A percentile compares a stretch with the other conserved stretches of the same genome.
These are phyloP conservation scores for Globisporangium spiculum DNA, from an alignment of 352 stramenopile genomes.

Conservation along the genomic window DNA sequence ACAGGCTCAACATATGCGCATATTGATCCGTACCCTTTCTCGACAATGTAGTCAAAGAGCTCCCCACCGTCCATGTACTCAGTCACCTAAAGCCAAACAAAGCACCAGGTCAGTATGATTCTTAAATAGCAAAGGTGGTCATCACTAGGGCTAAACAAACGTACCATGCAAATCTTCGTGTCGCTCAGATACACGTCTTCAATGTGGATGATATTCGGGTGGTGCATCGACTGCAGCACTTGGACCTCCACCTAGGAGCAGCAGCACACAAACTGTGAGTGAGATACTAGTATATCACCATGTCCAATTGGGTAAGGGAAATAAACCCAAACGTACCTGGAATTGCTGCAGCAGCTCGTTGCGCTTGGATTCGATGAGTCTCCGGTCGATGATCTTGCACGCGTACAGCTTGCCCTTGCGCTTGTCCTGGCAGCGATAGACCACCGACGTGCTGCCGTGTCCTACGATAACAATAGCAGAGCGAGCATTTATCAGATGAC, in stretches of 20 bases:
- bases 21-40: slow-evolving; percentile 53
- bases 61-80: slow-evolving; percentile 87
- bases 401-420: slow-evolving; percentile 49
- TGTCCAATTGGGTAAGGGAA: not conserved
- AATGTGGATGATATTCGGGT: slow-evolving; percentile 91
- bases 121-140: not conserved
- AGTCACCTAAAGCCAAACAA: slow-evolving; percentile 53
- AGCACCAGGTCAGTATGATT: not conserved
- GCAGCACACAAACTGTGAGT: not conserved
- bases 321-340: slow-evolving; percentile 35
- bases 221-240: slow-evolving; percentile 84
- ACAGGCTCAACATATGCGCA: not conserved
- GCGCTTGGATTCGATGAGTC: slow-evolving; percentile 61
- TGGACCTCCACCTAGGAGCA: slow-evolving; percentile 76
- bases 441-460: slow-evolving; percentile 79
- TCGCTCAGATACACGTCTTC: slow-evolving; percentile 85
- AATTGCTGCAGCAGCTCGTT: slow-evolving; percentile 88
- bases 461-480: slow-evolving; percentile 30
- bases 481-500: not conserved
- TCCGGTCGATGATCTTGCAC: slow-evolving; percentile 89
- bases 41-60: slow-evolving; percentile 90
- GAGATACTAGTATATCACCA: not conserved
- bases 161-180: slow-evolving; percentile 84
- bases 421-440: slow-evolving; percentile 78
- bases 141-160: not conserved